phyloP scores from a whole-genome alignment of 2,329 filamentous ascomycete genomes.

The Aureobasidium mangrovei region DNA sequence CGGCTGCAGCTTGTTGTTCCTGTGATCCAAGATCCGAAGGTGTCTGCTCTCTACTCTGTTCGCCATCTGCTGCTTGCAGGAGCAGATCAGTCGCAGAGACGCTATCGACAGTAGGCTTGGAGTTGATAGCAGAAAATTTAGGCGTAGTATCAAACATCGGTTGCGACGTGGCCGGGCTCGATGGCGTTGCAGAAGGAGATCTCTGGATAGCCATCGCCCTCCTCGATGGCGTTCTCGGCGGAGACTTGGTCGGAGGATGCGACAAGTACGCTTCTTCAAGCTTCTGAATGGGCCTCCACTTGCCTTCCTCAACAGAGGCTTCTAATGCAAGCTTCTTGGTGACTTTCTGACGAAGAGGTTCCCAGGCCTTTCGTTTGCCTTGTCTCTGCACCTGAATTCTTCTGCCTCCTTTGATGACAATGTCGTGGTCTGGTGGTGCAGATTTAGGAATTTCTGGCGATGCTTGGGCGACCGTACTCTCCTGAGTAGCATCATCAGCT shows the following conservation, averaged over 20 bases:
- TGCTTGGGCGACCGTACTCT: not conserved
- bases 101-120: not conserved
- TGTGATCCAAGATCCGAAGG: not conserved
- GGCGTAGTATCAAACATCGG: not conserved
- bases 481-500: no score
- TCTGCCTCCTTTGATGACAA: conserved; percentile 6
- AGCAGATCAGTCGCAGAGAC: not conserved
- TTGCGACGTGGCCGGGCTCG: not conserved
- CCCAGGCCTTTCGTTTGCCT: conserved; percentile 6
- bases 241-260: not conserved
- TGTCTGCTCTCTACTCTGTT: not conserved
- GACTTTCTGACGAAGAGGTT: conserved; percentile 3
- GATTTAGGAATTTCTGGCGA: not conserved
- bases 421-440: not conserved
- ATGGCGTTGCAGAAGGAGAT: not conserved
- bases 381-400: conserved; percentile 9
- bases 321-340: conserved; percentile 9
- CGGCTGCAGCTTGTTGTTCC: not conserved
- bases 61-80: conserved; percentile 1
- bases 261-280: not conserved
- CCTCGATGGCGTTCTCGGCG: not conserved
- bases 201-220: not conserved
- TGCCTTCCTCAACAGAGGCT: not conserved
- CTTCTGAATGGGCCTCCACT: conserved; percentile 1
- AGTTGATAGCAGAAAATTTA: not conserved